Base-by-base conservation (phyloP, 1,139 yeast species). In the Zygosaccharomyces sapae region DNA sequence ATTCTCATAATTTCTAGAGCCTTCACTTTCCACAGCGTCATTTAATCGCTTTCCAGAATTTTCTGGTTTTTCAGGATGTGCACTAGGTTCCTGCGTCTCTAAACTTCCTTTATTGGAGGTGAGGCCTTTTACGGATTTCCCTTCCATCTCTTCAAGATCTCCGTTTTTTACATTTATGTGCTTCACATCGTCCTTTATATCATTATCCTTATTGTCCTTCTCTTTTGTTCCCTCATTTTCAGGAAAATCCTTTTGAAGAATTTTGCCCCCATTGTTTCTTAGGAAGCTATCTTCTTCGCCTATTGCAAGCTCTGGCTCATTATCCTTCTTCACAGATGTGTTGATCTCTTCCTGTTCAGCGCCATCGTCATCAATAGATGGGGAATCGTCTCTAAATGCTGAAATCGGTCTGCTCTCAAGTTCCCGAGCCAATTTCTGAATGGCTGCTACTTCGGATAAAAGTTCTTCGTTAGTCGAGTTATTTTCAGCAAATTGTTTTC, bases 401-500 rank as follows among this genome's bases (percentile, higher is more conserved):
- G 41, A 16, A 18, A 38, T 12, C 2, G 34, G 20, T n/a, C 13
- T 38, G 10, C 13, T 38, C 18, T 38, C 34, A 12, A 38, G 20
- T 12, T 16, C 8, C 24, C 18, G 13, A 9, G 27, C 49, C 42
- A 46, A 19, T 9, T 37, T 38, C 33, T 43, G 49, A 25, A 46
- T 30, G 10, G 46, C 31, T 8, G 31, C 35, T 5, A 46, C 38
- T 13, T 37, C 41, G 10, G 46, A 43, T 16, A 40, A 30, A 13
- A 36, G 30, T 33, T 27, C 10, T 12, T 24, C 13, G 10, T 37
- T 20, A 18, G 16, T 18, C 18, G 38, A 18, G 4, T 1, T 12
- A 27, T 27, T 27, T 4, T 27, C 30, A 5, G 8, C 9, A 27
- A 9, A 8, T 6, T 10, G 2, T 12, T 5, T 27, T 27, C n/a